Base-by-base conservation (phyloP, 306 rosid genomes). In the Inga leiocalycina region DNA sequence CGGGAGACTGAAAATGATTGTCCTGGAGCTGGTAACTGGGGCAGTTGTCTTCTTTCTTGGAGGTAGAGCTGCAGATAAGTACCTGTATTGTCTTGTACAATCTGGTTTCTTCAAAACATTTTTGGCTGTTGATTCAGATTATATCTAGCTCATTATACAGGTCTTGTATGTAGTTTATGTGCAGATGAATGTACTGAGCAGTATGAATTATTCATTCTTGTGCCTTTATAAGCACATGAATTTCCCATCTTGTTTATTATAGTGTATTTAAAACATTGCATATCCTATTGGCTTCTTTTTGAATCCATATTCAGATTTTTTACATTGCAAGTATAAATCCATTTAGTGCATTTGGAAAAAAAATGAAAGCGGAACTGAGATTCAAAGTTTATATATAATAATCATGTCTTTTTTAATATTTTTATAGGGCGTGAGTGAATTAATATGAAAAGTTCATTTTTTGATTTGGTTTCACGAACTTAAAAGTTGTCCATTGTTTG, bases 1-100 rank as follows among this genome's bases (percentile, higher is more conserved):
- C 69, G 73, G 75, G 87, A 77, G 52, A 72, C 71, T 81, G 34
- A 70, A 74, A 81, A 82, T 81, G 68, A 85, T 71, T 78, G 85
- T 65, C 71, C 73, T 8, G 22, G 74, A 67, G 27, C 74, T 15
- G 62, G 65, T 81, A 34, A 66, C 76, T 73, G 34, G 75, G 70
- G 72, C 46, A 62, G 62, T 61, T 22, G 15, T 62, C 16, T 75
- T 9, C n/a, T 30, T 20, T 52, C 46, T 43, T 49, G 19, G 52
- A 51, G 43, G 71, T 68, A 72, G 76, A 71, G 59, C 59, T 51
- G 69, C 27, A 77, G 85, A 69, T 4, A 62, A 27, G 27, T 27
- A 11, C 68, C 7, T 27, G 6, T 4, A 62, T 80, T 76, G 62
- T 75, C 46, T 59, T 57, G 32, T 74, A 48, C 72, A 14, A 52